Evolutionary conservation across 2,329 filamentous ascomycete genomes (phyloP).

Genomic region (Colletotrichum abscissum): DNA sequence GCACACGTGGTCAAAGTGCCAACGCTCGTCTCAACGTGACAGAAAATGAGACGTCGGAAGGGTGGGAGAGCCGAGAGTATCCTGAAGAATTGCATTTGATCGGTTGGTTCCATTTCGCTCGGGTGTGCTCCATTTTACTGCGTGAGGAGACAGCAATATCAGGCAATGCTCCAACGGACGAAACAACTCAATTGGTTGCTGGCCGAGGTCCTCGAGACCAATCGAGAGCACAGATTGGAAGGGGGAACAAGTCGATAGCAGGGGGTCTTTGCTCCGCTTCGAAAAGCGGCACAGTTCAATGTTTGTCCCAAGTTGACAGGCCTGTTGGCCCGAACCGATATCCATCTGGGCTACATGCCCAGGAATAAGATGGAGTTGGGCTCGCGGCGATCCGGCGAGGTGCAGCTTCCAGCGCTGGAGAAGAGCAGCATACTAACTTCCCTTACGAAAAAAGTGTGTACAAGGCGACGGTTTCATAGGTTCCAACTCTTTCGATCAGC

Average conservation of each 20-base stretch:
- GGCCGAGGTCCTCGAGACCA: neutral
- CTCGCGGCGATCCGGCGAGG: too few species aligned
- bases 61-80: neutral
- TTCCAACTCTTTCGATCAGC: too few species aligned
- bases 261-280: neutral
- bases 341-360: too few species aligned
- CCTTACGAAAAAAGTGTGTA: too few species aligned
- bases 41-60: neutral
- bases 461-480: too few species aligned
- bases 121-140: neutral
- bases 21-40: neutral
- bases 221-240: constrained; percentile 6
- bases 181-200: constrained; percentile 4
- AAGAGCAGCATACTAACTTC: too few species aligned
- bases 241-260: neutral
- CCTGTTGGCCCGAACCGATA: too few species aligned
- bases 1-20: neutral
- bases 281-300: neutral
- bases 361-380: too few species aligned
- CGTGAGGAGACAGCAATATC: constrained; percentile 3
- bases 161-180: constrained; percentile 5
- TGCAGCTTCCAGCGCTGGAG: too few species aligned
- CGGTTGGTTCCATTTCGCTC: neutral
- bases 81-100: neutral
- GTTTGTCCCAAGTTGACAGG: neutral